Conservation (phyloP, 2,329 filamentous ascomycete species). For the Fusarium pseudoanthophilum region DNA sequence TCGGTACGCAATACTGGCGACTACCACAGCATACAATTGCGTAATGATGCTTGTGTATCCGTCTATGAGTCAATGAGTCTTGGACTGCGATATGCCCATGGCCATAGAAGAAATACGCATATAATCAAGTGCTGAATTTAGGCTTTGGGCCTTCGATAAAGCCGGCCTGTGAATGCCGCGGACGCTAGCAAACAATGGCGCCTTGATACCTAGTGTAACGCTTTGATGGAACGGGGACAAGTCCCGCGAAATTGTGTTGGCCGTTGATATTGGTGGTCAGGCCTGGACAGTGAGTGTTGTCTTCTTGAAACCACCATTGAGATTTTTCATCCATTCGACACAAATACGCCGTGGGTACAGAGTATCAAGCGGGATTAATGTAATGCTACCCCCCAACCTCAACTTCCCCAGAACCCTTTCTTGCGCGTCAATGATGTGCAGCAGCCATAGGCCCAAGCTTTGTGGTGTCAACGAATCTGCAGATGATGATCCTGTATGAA, state of each 20-base stretch:
- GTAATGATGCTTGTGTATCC: slow-evolving; percentile 10
- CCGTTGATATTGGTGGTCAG: neutral
- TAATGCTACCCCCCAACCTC: slow-evolving; percentile 17
- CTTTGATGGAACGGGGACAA: slow-evolving; percentile 28
- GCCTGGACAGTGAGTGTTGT: neutral
- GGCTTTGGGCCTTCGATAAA: slow-evolving; percentile 15
- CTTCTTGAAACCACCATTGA: slow-evolving; percentile 11
- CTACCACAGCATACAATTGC: slow-evolving; percentile 17
- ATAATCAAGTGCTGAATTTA: slow-evolving; percentile 10
- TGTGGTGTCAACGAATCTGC: slow-evolving; percentile 22
- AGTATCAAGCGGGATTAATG: slow-evolving; percentile 2
- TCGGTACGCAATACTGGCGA: neutral
- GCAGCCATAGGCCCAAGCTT: slow-evolving; percentile 43
- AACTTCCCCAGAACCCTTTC: slow-evolving; percentile 39
- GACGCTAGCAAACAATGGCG: slow-evolving; percentile 35
- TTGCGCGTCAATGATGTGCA: slow-evolving; percentile 44
- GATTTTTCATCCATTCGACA: neutral
- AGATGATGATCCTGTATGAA: slow-evolving; percentile 28
- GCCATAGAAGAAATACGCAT: neutral
- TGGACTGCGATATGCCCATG: neutral
- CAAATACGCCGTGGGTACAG: neutral
- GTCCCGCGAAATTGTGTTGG: slow-evolving; percentile 34
- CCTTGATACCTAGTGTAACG: slow-evolving; percentile 12
- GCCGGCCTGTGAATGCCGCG: slow-evolving; percentile 2
- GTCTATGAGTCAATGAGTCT: neutral